These are phyloP conservation scores for Leccinum boreale DNA, from an alignment of 768 basidiomycete genomes.

Conservation along the genomic window DNA sequence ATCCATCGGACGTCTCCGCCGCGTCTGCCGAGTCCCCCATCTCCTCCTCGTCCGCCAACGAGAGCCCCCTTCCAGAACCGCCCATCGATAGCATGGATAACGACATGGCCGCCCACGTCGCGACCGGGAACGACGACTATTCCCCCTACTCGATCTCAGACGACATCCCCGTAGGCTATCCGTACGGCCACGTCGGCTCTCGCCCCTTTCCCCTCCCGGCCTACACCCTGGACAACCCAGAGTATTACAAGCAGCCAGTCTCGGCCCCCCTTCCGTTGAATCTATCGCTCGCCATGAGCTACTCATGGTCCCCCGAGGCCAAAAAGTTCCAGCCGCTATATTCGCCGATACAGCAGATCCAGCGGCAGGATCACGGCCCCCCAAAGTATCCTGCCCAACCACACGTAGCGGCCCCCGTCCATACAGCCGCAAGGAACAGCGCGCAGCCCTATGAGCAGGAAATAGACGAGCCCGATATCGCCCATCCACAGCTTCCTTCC, in stretches of 20 bases:
- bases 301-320: slow-evolving; percentile 29
- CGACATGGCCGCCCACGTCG: slow-evolving; percentile 25
- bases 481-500: slow-evolving; percentile 22
- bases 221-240: slow-evolving; percentile 22
- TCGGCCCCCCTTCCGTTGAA: slow-evolving; percentile 31
- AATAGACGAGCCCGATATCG: slow-evolving; percentile 26
- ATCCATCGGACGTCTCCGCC: slow-evolving; percentile 36
- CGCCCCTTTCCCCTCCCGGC: slow-evolving; percentile 22
- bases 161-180: slow-evolving; percentile 21
- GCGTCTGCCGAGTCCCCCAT: slow-evolving; percentile 37
- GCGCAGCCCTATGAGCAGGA: slow-evolving; percentile 23
- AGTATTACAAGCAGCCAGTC: slow-evolving; percentile 33
- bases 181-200: slow-evolving; percentile 22
- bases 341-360: slow-evolving; percentile 31
- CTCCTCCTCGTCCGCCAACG: slow-evolving; percentile 38
- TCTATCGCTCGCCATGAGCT: slow-evolving; percentile 31
- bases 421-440: slow-evolving; percentile 10
- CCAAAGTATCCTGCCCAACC: slow-evolving; percentile 18
- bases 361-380: slow-evolving; percentile 24
- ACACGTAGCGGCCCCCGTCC: slow-evolving; percentile 7
- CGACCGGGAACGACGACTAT: slow-evolving; percentile 26
- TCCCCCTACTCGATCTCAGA: slow-evolving; percentile 26
- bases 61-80: slow-evolving; percentile 39
- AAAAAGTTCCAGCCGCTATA: slow-evolving; percentile 38
- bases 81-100: slow-evolving; percentile 34